Percentiles rank a stretch among this genome's conserved stretches.
phyloP scores from a whole-genome alignment of 768 basidiomycete genomes.

The Ramaria sp. region DNA sequence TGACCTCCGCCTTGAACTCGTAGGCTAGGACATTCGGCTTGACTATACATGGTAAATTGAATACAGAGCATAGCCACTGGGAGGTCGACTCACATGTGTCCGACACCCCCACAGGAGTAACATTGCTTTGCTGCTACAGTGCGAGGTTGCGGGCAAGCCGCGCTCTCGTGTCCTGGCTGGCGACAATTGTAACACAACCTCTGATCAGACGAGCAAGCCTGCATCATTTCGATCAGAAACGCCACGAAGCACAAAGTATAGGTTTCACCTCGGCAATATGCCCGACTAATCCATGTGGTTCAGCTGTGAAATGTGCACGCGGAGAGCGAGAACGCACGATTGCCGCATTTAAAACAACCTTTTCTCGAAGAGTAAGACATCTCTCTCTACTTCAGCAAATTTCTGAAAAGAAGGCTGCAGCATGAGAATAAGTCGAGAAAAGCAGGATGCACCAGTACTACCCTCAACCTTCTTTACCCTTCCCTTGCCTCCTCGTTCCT shows the following conservation, averaged over 20 bases:
- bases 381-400: background rate
- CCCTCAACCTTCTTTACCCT: slow-evolving; percentile 4
- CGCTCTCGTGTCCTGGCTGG: slow-evolving; percentile 89
- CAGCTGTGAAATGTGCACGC: background rate
- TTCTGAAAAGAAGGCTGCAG: background rate
- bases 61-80: background rate
- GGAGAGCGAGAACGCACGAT: slow-evolving; percentile 44
- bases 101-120: slow-evolving; percentile 87
- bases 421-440: background rate
- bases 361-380: slow-evolving; percentile 43
- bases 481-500: slow-evolving; percentile 8
- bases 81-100: slow-evolving; percentile 51
- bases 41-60: background rate
- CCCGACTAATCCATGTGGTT: slow-evolving; percentile 45
- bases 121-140: slow-evolving; percentile 82
- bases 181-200: slow-evolving; percentile 92
- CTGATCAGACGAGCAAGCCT: slow-evolving; percentile 65
- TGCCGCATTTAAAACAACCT: slow-evolving; percentile 91
- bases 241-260: background rate
- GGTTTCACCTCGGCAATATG: slow-evolving; percentile 76
- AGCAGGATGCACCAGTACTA: background rate
- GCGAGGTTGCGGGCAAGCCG: slow-evolving; percentile 76
- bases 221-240: background rate
- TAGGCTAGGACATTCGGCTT: slow-evolving; percentile 72
- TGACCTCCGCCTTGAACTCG: slow-evolving; percentile 53